A percentile compares a stretch with the other conserved stretches of the same genome.
Evolutionary conservation across 352 stramenopile species (phyloP).

Genomic region (Pilasporangium apinafurcum): DNA sequence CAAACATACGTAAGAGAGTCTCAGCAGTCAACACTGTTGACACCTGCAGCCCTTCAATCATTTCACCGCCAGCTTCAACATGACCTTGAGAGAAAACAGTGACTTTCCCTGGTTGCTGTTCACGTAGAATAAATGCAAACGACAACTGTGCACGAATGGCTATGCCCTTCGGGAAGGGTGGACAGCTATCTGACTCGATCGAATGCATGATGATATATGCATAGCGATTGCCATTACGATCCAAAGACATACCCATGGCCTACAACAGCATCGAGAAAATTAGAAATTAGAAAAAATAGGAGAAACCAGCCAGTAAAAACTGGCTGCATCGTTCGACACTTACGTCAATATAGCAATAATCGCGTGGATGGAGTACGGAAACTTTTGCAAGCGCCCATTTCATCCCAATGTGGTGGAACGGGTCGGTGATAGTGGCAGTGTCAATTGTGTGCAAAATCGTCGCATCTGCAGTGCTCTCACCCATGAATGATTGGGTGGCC

Average conservation of each 20-base stretch:
- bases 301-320: too few relatives aligned
- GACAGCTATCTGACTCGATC: neutral
- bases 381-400: constrained; percentile 42
- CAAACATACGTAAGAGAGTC: constrained; percentile 19
- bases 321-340: too few relatives aligned
- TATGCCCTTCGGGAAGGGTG: neutral
- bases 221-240: neutral
- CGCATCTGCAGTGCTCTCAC: constrained; percentile 19
- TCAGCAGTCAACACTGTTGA: constrained; percentile 14
- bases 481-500: constrained; percentile 21
- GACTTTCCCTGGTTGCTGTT: constrained; percentile 22
- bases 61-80: constrained; percentile 25
- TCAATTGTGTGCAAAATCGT: constrained; percentile 34
- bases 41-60: constrained; percentile 15
- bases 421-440: constrained; percentile 20
- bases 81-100: constrained; percentile 28
- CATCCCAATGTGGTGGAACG: constrained; percentile 36
- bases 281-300: too few relatives aligned
- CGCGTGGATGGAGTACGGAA: constrained; percentile 10
- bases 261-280: too few relatives aligned
- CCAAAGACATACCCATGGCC: neutral
- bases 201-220: neutral
- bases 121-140: constrained; percentile 17
- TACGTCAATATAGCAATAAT: constrained; percentile 21
- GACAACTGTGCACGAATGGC: neutral